These are phyloP conservation scores for Abrus precatorius DNA, from an alignment of 306 rosid genomes.

Conservation along the genomic window DNA sequence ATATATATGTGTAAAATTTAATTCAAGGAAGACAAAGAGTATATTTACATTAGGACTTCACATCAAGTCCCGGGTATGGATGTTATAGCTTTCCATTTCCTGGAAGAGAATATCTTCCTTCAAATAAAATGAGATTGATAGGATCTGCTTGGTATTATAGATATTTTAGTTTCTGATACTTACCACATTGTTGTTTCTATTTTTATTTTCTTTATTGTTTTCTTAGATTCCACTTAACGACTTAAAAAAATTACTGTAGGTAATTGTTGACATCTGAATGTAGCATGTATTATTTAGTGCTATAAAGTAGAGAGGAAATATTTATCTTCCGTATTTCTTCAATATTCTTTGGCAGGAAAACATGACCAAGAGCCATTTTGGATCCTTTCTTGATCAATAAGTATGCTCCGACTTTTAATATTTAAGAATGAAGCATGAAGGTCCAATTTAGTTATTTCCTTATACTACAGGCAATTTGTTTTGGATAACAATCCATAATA, in stretches of 20 bases:
- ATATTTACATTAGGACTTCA: not conserved
- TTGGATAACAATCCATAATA: not conserved
- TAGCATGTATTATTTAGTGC: not conserved
- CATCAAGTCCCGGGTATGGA: not conserved
- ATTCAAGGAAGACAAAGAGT: slow-evolving; percentile 20
- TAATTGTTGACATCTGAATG: not conserved
- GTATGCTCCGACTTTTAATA: not conserved
- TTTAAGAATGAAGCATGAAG: not conserved
- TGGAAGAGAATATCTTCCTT: slow-evolving; percentile 2
- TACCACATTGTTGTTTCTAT: not conserved
- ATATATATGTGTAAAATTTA: not conserved
- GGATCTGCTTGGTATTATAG: not conserved
- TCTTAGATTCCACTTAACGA: not conserved
- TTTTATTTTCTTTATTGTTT: not conserved
- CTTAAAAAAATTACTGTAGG: not conserved
- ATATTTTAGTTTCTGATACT: not conserved
- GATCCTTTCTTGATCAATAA: not conserved
- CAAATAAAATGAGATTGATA: not conserved
- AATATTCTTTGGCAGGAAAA: not conserved
- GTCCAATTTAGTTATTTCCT: not conserved
- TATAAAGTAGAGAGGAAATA: not conserved
- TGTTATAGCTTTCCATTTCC: slow-evolving; percentile 11
- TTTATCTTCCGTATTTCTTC: not conserved
- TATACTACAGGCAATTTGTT: not conserved
- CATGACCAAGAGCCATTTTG: not conserved